phyloP scores from a whole-genome alignment of 1,139 yeast genomes.

The Yamadazyma taylorii region DNA sequence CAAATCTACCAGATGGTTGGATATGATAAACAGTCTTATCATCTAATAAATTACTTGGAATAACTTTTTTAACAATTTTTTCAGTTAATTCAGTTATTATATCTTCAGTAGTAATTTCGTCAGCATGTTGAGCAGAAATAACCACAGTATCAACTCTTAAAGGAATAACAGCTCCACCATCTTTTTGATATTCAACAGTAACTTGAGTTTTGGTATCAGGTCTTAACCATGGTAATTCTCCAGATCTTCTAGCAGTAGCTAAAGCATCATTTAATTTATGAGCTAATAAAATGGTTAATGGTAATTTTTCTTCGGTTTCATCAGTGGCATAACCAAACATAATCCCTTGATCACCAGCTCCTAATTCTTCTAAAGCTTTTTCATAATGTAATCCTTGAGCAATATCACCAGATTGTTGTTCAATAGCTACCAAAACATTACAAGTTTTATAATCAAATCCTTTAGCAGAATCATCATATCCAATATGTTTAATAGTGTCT shows the following conservation, averaged over 20 bases:
- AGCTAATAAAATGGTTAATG: constrained; percentile 89
- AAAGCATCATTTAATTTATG: constrained; percentile 96
- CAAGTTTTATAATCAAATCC: constrained; percentile 99
- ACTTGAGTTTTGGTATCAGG: constrained; percentile 99
- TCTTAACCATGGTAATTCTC: constrained; percentile 93
- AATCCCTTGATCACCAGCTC: constrained; percentile 99
- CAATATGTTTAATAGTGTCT: constrained; percentile 97
- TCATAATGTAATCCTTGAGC: constrained; percentile 99
- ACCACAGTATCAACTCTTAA: constrained; percentile 96
- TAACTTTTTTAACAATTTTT: constrained; percentile 87
- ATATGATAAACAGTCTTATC: constrained; percentile 96
- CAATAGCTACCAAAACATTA: constrained; percentile 97
- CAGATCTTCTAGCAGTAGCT: constrained; percentile 97
- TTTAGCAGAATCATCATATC: constrained; percentile 93
- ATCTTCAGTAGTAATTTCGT: constrained; percentile 89
- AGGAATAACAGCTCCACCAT: constrained; percentile 94
- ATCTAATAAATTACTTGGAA: constrained; percentile 87
- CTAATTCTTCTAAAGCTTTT: constrained; percentile 93
- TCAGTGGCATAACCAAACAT: constrained; percentile 99
- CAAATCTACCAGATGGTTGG: constrained; percentile 99
- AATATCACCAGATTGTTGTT: constrained; percentile 98
- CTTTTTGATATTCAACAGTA: constrained; percentile 92
- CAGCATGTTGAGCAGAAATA: constrained; percentile 97
- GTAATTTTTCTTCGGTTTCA: constrained; percentile 96
- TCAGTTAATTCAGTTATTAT: constrained; percentile 74